Evolutionary conservation across 2,329 filamentous ascomycete genomes (phyloP).

Genomic region (Arthroderma sp.): DNA sequence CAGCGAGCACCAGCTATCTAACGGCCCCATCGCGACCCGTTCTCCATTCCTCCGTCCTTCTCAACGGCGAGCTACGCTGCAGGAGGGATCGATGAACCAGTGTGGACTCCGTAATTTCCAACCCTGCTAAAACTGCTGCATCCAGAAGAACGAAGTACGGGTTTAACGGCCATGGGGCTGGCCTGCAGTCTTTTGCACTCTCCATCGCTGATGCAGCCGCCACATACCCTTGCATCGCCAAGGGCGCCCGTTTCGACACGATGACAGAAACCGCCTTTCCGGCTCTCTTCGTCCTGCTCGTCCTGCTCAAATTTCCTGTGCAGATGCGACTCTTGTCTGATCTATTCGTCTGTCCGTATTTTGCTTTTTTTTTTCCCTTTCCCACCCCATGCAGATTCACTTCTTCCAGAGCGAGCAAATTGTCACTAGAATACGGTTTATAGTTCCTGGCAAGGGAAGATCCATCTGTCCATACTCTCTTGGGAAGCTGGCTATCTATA

Average conservation of each 20-base stretch:
- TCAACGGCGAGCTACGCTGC: background rate
- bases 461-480: background rate
- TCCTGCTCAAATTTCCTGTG: background rate
- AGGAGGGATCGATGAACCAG: background rate
- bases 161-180: background rate
- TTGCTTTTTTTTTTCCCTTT: background rate
- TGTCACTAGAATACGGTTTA: background rate
- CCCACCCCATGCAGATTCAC: too few species aligned
- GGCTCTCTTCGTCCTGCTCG: background rate
- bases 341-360: background rate
- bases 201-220: background rate
- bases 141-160: background rate
- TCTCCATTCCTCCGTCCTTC: background rate
- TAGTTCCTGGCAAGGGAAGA: background rate
- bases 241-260: constrained; percentile 3
- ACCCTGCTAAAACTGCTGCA: too few species aligned
- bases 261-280: constrained; percentile 1
- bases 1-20: background rate
- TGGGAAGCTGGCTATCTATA: background rate
- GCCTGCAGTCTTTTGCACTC: background rate
- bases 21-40: background rate
- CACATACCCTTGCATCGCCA: constrained; percentile 1
- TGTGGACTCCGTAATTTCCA: too few species aligned
- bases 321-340: background rate
- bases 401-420: background rate